Evolutionary conservation across 257 asterid species (phyloP).

Genomic region (Nicotiana sylvestris): DNA sequence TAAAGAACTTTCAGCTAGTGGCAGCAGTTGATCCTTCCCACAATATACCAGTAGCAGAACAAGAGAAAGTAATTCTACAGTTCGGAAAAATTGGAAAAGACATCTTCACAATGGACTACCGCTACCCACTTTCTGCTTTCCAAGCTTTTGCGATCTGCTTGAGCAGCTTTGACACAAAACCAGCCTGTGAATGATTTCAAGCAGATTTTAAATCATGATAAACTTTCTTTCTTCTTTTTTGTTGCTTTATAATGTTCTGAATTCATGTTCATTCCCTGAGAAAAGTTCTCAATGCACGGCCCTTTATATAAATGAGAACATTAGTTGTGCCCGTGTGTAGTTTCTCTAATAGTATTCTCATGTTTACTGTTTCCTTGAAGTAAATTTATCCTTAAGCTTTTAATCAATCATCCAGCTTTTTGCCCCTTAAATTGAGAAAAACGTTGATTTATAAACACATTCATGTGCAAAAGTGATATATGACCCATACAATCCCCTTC

Average conservation of each 20-base stretch:
- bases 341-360: slow-evolving; percentile 8
- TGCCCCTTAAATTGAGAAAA: background rate
- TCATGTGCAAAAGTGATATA: background rate
- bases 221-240: slow-evolving; percentile 9
- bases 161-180: slow-evolving; percentile 97
- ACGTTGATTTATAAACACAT: background rate
- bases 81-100: slow-evolving; percentile 94
- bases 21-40: slow-evolving; percentile 64
- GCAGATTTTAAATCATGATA: slow-evolving; percentile 23
- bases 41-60: slow-evolving; percentile 58
- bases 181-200: slow-evolving; percentile 76
- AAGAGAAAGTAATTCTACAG: slow-evolving; percentile 80
- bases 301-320: slow-evolving; percentile 12
- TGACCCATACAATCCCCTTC: background rate
- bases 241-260: slow-evolving; percentile 1
- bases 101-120: slow-evolving; percentile 89
- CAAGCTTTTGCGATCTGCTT: slow-evolving; percentile 94
- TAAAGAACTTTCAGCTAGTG: slow-evolving; percentile 85
- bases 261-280: background rate
- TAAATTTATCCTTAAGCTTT: background rate
- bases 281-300: background rate
- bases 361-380: background rate
- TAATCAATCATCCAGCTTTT: background rate
- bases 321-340: slow-evolving; percentile 19
- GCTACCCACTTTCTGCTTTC: slow-evolving; percentile 86